Conservation (phyloP, 2,329 filamentous ascomycete genomes). For the Decorospora gaudefroyi region DNA sequence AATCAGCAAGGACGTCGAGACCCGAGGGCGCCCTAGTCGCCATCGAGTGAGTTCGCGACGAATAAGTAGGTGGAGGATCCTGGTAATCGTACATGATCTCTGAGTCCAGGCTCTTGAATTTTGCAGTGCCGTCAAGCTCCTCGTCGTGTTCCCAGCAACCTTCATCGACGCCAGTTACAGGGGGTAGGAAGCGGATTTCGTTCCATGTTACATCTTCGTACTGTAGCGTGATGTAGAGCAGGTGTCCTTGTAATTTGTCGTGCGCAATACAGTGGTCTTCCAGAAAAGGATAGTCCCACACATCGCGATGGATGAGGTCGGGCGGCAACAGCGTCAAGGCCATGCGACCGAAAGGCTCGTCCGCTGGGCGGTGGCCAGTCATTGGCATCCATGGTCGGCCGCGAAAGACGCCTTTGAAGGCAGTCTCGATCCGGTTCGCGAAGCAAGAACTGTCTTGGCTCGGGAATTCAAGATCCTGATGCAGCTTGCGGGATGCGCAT, state of each 20-base stretch:
- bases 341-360: constrained; percentile 48
- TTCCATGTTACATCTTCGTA: constrained; percentile 49
- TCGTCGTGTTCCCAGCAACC: constrained; percentile 48
- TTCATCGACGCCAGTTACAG: constrained; percentile 41
- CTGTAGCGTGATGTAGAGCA: constrained; percentile 49
- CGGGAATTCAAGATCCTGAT: constrained; percentile 46
- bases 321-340: constrained; percentile 43
- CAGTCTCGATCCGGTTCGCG: constrained; percentile 42
- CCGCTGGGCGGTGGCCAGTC: constrained; percentile 45
- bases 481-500: constrained; percentile 47
- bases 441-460: constrained; percentile 47
- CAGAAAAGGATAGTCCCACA: constrained; percentile 49
- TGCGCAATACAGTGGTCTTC: constrained; percentile 50
- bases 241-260: constrained; percentile 50
- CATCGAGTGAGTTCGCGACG: constrained; percentile 48
- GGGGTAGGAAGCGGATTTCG: constrained; percentile 46
- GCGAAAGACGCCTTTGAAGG: constrained; percentile 45
- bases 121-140: constrained; percentile 46
- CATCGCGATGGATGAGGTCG: constrained; percentile 40
- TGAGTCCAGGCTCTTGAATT: constrained; percentile 46
- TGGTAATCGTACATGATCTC: constrained; percentile 52
- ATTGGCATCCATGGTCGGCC: constrained; percentile 50
- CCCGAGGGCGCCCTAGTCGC: constrained; percentile 46
- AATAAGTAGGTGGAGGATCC: constrained; percentile 51
- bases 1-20: constrained; percentile 47